Conservation (phyloP, 345 rosid genomes). For the Rhodamnia argentea region DNA sequence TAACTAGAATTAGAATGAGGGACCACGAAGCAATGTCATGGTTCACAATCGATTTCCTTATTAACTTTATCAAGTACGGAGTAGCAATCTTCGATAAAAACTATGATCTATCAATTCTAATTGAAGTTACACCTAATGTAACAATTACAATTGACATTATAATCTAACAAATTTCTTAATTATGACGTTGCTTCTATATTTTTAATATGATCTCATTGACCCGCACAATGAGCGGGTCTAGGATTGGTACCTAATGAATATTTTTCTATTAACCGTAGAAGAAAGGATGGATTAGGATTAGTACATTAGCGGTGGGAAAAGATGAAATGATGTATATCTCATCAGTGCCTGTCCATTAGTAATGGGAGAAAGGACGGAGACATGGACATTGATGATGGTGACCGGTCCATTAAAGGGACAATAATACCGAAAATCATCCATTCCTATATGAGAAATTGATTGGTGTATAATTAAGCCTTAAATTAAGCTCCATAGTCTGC, state of each 20-base stretch:
- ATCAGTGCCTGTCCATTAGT: too few relatives aligned
- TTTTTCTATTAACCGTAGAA: neutral
- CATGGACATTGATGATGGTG: too few relatives aligned
- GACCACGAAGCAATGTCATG: neutral
- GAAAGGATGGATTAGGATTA: too few relatives aligned
- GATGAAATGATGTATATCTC: too few relatives aligned
- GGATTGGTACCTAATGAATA: neutral
- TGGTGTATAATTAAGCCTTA: too few relatives aligned
- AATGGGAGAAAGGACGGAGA: too few relatives aligned
- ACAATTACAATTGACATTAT: too few relatives aligned
- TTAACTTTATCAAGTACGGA: fast-evolving
- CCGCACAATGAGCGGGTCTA: fast-evolving
- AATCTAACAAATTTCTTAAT: neutral
- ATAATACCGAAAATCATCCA: neutral
- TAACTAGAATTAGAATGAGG: neutral
- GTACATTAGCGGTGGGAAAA: too few relatives aligned
- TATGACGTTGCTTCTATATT: neutral
- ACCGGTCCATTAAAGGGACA: neutral
- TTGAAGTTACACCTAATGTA: neutral
- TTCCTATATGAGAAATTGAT: neutral
- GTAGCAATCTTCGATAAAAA: fast-evolving
- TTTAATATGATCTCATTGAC: neutral
- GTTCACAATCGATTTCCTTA: neutral
- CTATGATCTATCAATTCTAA: fast-evolving
- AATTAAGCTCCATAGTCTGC: too few relatives aligned